A percentile compares a stretch with the other conserved stretches of the same genome.
Conservation (phyloP, 352 stramenopile species). For the Phytophthora cajani region DNA sequence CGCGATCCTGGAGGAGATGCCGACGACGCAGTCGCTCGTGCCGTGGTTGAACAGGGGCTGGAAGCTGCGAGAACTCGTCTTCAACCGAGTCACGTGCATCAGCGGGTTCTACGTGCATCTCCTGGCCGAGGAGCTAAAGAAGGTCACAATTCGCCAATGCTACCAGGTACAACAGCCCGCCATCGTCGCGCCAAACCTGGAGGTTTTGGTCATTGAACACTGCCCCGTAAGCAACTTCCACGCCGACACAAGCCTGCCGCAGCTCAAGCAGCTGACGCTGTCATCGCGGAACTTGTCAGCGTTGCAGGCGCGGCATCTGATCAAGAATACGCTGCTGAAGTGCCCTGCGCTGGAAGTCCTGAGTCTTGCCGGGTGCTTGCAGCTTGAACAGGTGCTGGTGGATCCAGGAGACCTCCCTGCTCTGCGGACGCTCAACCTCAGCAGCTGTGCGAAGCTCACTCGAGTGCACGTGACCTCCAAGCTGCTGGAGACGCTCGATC, state of each 20-base stretch:
- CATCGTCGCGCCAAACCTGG: conserved; percentile 42
- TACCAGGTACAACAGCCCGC: conserved; percentile 61
- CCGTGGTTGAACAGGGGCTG: conserved; percentile 32
- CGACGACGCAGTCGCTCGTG: conserved; percentile 43
- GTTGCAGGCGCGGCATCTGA: conserved; percentile 44
- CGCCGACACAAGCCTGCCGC: conserved; percentile 48
- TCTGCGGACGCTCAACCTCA: conserved; percentile 49
- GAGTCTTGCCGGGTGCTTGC: conserved; percentile 52
- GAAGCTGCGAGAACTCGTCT: conserved; percentile 50
- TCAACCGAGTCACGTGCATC: conserved; percentile 56
- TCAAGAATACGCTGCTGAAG: conserved; percentile 46
- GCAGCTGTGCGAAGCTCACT: conserved; percentile 55
- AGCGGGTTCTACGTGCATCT: conserved; percentile 55
- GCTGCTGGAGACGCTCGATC: conserved; percentile 45
- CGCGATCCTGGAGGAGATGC: conserved; percentile 35
- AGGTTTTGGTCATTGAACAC: conserved; percentile 50
- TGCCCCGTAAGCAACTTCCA: conserved; percentile 55
- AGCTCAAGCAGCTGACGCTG: conserved; percentile 53
- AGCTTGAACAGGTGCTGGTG: conserved; percentile 67
- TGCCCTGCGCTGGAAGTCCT: conserved; percentile 40
- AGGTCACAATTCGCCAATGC: conserved; percentile 58
- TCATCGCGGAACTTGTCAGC: conserved; percentile 59
- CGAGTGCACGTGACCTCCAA: conserved; percentile 64
- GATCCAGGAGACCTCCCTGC: conserved; percentile 59
- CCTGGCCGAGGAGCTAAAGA: conserved; percentile 51